Conservation (phyloP, 352 stramenopile species). For the Phytophthora constricta region DNA sequence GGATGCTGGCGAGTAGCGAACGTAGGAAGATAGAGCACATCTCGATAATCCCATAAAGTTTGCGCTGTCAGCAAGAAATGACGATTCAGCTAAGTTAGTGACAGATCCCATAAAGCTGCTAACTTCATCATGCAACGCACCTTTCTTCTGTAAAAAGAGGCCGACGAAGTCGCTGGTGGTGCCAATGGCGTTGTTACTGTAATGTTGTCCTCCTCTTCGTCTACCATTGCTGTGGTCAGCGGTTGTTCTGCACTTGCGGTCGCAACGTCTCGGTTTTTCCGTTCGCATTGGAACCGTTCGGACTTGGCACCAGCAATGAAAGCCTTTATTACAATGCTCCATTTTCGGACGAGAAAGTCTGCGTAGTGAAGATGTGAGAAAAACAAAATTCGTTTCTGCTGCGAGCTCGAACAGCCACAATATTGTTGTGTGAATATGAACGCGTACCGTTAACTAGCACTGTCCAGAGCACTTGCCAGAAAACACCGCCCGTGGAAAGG, state of each 20-base stretch:
- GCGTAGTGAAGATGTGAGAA: background rate
- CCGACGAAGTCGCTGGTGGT: conserved; percentile 39
- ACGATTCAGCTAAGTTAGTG: background rate
- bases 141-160: conserved; percentile 77
- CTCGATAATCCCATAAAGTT: conserved; percentile 81
- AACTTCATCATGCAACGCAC: conserved; percentile 32
- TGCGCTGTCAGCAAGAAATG: conserved; percentile 44
- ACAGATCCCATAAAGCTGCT: background rate
- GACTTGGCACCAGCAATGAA: conserved; percentile 56
- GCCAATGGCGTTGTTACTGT: conserved; percentile 19
- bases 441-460: conserved; percentile 77
- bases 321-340: conserved; percentile 66
- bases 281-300: conserved; percentile 41
- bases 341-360: conserved; percentile 81
- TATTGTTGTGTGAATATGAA: background rate
- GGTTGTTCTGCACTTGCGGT: conserved; percentile 7
- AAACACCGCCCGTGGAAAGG: conserved; percentile 30
- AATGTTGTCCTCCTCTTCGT: conserved; percentile 11
- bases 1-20: conserved; percentile 60
- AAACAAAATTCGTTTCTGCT: background rate
- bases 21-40: conserved; percentile 74
- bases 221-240: conserved; percentile 1
- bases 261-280: conserved; percentile 17
- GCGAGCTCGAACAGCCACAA: background rate
- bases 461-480: conserved; percentile 78